Conservation (phyloP, 108 stramenopile species). For the Conticribra weissflogii region DNA sequence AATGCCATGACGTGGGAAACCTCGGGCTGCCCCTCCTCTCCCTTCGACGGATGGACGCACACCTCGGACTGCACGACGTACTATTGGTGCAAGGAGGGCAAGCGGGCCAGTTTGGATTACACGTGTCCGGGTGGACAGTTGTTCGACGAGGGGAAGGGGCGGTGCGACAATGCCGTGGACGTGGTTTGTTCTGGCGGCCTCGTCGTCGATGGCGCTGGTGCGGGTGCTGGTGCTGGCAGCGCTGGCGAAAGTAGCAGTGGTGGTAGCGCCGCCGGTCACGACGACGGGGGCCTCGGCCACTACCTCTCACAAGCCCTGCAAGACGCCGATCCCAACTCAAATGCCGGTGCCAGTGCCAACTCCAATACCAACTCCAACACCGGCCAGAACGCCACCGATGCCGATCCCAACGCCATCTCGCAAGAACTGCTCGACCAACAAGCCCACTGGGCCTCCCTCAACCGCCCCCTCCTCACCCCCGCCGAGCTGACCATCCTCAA, state of each 20-base stretch:
- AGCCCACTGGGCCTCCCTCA: no score
- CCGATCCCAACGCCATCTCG: not conserved
- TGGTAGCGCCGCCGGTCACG: no score
- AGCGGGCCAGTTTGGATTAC: not conserved
- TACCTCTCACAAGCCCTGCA: no score
- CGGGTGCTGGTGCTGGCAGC: not conserved
- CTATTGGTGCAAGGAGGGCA: not conserved
- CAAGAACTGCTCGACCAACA: not conserved
- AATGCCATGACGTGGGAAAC: not conserved
- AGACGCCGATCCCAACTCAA: no score
- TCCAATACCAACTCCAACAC: no score
- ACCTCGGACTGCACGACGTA: not conserved
- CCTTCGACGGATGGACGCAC: not conserved
- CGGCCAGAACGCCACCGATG: no score
- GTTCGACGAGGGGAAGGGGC: not conserved
- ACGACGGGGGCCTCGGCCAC: no score
- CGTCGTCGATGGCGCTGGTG: not conserved
- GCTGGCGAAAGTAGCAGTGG: no score
- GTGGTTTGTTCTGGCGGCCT: no score
- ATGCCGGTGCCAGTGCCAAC: no score
- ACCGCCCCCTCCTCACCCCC: not conserved
- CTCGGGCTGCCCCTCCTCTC: not conserved
- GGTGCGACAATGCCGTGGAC: not conserved
- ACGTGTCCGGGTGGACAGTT: not conserved
- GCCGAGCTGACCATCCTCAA: not conserved